These are phyloP conservation scores for Plasmodium inui DNA, from an alignment of 169 alveolate species.

Conservation along the genomic window DNA sequence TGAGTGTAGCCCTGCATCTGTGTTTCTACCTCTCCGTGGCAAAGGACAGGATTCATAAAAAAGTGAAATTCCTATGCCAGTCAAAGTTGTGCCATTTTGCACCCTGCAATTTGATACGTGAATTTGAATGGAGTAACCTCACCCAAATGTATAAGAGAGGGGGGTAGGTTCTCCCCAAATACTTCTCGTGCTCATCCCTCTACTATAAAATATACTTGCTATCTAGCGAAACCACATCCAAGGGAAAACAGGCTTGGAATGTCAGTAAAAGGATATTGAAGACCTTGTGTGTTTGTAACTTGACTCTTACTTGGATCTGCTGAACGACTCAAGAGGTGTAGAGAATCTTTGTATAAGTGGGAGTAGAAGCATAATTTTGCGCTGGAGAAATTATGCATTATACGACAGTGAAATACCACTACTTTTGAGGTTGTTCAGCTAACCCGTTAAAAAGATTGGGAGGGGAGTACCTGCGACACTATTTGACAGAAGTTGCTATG, in stretches of 20 bases:
- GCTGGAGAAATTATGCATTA: background rate
- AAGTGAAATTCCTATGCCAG: background rate
- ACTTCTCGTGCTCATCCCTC: slow-evolving; percentile 88
- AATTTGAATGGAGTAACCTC: background rate
- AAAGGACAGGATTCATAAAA: background rate
- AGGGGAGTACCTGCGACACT: background rate
- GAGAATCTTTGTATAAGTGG: background rate
- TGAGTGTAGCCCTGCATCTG: slow-evolving; percentile 76
- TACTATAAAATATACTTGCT: slow-evolving; percentile 80
- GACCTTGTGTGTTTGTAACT: slow-evolving; percentile 79
- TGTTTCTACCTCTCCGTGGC: slow-evolving; percentile 26
- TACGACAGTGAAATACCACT: slow-evolving; percentile 13
- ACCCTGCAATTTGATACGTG: background rate
- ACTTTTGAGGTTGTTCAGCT: background rate
- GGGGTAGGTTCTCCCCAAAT: slow-evolving; percentile 92
- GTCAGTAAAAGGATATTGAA: slow-evolving; percentile 92
- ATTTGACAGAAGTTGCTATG: background rate
- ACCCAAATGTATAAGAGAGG: slow-evolving; percentile 25
- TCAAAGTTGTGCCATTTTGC: background rate
- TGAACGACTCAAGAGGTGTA: slow-evolving; percentile 7
- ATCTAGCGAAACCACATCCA: slow-evolving; percentile 94
- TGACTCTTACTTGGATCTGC: background rate
- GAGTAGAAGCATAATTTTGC: background rate
- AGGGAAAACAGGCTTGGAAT: slow-evolving; percentile 93
- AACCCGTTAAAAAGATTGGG: background rate